Evolutionary conservation across 2,329 filamentous ascomycete species (phyloP).

Genomic region (Bipolaris sorokiniana): DNA sequence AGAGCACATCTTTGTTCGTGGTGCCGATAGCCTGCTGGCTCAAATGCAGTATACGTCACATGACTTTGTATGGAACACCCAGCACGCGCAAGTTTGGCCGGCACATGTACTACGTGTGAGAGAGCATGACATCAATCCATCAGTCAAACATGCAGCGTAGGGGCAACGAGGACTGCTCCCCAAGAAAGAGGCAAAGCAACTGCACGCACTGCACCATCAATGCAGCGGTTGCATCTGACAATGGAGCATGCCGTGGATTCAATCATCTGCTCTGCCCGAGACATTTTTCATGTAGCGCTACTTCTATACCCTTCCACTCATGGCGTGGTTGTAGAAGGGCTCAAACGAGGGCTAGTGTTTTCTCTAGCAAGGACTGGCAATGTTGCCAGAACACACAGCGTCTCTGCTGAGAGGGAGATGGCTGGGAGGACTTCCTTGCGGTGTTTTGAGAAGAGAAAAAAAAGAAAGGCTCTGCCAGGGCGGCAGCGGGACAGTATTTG

Average conservation of each 20-base stretch:
- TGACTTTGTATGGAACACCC: not conserved
- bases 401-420: conserved; percentile 31
- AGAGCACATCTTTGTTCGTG: not conserved
- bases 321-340: conserved; percentile 41
- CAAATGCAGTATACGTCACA: not conserved
- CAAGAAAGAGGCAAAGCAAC: not conserved
- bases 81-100: not conserved
- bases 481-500: conserved; percentile 10
- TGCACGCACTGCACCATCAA: not conserved
- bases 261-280: not conserved
- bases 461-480: not conserved
- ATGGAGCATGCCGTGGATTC: too few relatives aligned
- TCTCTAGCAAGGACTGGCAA: conserved; percentile 45
- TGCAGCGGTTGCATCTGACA: too few relatives aligned
- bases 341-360: conserved; percentile 46
- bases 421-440: conserved; percentile 46
- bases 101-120: not conserved
- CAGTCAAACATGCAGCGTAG: not conserved
- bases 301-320: conserved; percentile 44
- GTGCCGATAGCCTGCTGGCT: not conserved
- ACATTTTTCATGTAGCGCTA: conserved; percentile 32
- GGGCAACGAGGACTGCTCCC: not conserved
- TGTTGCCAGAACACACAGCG: conserved; percentile 44
- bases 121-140: not conserved
- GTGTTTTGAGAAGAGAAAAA: conserved; percentile 30